Base-by-base conservation (phyloP, 2,329 filamentous ascomycete genomes). In the Aspergillus caelatus region DNA sequence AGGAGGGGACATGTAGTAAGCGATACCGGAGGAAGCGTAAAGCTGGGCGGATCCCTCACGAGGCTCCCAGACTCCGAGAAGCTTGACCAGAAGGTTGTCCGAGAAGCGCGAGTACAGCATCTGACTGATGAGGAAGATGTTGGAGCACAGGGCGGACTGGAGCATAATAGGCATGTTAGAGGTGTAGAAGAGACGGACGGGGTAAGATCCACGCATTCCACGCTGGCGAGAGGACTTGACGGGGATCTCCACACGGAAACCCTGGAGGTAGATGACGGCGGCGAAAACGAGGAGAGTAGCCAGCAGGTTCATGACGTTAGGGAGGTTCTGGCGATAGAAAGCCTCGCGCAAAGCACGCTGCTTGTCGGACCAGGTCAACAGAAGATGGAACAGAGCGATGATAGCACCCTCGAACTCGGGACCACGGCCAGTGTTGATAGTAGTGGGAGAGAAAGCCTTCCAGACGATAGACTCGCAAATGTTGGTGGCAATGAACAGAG, bases 81-180 rank as follows among this genome's bases (percentile, higher is more conserved):
- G 91, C 79, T 92, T 93, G 82, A 99, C 95, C 64, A 99, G 89
- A 67, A 99, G 90, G 87, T 99, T 99, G 84, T 99, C 95, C 54
- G 93, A 95, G 87, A 99, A 98, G 81, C 94, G 94, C 67, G 92
- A 96, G 89, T 96, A 98, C 71, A 99, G 89, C 94, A 98, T 98
- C 86, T 99, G 95, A 79, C 91, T 95, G 84, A 99, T 93, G 69
- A 99, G 86, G 89, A 99, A 99, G 83, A 99, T 89, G 87, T 99
- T 99, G 86, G 94, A 97, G 71, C 93, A 97, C 72, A 99, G 89
- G 72, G 95, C 95, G 55, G 94, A 98, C 86, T 99, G 96, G 80
- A 99, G 88, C 95, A 99, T 99, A 84, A 99, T 99, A 78, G 95
- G 95, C 96, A 99, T 99, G 91, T 99, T 99, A 80, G 94, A 97